Percentiles rank a stretch among this genome's conserved stretches.
These are phyloP conservation scores for Backusella macrospora DNA, from an alignment of 192 early-diverging fungal species.

Conservation along the genomic window DNA sequence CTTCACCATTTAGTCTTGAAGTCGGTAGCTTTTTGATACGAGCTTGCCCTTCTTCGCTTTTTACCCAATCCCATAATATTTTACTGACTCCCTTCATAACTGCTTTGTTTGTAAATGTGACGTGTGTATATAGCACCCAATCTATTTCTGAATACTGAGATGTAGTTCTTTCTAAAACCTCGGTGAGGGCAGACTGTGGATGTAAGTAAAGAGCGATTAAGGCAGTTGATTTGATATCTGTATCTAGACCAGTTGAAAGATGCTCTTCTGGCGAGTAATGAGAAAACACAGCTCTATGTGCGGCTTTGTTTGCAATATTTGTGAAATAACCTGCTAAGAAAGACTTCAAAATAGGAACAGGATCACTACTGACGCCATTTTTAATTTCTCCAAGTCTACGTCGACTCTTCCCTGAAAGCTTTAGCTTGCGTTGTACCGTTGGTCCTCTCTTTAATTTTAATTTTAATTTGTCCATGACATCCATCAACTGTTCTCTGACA, in stretches of 20 bases:
- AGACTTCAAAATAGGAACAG: constrained; percentile 81
- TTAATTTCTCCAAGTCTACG: constrained; percentile 44
- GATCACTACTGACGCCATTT: constrained; percentile 52
- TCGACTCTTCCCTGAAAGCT: constrained; percentile 16
- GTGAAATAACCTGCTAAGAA: constrained; percentile 91
- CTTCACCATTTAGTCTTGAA: constrained; percentile 36
- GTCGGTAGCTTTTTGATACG: constrained; percentile 26
- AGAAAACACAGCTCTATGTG: constrained; percentile 58
- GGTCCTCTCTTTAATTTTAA: constrained; percentile 38
- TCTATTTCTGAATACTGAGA: constrained; percentile 62
- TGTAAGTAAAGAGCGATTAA: constrained; percentile 91
- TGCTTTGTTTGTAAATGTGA: constrained; percentile 93
- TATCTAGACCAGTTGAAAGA: background rate
- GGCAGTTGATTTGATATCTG: constrained; percentile 72
- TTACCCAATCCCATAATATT: constrained; percentile 85
- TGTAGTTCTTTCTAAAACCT: constrained; percentile 57
- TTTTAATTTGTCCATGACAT: constrained; percentile 83
- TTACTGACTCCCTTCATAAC: constrained; percentile 96
- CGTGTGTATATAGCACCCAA: constrained; percentile 93
- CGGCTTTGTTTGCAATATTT: constrained; percentile 93
- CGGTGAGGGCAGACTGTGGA: constrained; percentile 87
- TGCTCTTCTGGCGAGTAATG: constrained; percentile 52
- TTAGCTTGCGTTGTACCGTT: constrained; percentile 17
- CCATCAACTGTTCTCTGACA: constrained; percentile 86
- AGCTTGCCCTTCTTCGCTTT: constrained; percentile 64